phyloP scores from a whole-genome alignment of 2,329 filamentous ascomycete species.

The Apiospora pterosperma region DNA sequence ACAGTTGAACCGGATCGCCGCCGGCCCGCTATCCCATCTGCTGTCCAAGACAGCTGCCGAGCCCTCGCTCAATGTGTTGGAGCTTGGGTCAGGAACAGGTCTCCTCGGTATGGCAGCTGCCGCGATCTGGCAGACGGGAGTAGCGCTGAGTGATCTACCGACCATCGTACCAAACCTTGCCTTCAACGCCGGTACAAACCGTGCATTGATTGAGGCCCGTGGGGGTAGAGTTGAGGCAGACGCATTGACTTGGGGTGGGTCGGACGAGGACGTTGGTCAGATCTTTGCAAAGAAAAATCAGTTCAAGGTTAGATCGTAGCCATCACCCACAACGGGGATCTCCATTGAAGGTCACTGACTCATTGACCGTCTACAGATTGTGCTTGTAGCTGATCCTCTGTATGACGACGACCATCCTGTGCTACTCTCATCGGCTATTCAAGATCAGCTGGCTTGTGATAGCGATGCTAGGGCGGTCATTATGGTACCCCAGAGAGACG shows the following conservation, averaged over 20 bases:
- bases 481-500: slow-evolving; percentile 77
- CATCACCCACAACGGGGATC: background rate
- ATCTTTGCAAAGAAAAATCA: slow-evolving; percentile 43
- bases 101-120: slow-evolving; percentile 86
- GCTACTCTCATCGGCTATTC: slow-evolving; percentile 69
- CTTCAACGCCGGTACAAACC: slow-evolving; percentile 69
- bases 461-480: slow-evolving; percentile 64
- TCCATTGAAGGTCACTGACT: background rate
- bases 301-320: slow-evolving; percentile 42
- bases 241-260: slow-evolving; percentile 70
- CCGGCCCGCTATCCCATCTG: slow-evolving; percentile 41
- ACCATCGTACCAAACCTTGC: slow-evolving; percentile 78
- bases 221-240: slow-evolving; percentile 60
- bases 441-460: slow-evolving; percentile 59
- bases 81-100: slow-evolving; percentile 87
- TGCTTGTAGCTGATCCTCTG: slow-evolving; percentile 82
- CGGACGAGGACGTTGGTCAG: slow-evolving; percentile 33
- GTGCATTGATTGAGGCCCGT: slow-evolving; percentile 46
- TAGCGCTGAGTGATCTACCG: slow-evolving; percentile 78
- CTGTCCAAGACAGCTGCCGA: slow-evolving; percentile 29
- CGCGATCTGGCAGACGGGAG: slow-evolving; percentile 60
- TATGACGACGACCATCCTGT: slow-evolving; percentile 81
- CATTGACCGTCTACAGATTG: slow-evolving; percentile 47
- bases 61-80: slow-evolving; percentile 49
- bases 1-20: slow-evolving; percentile 54